A percentile compares a stretch with the other conserved stretches of the same genome.
Evolutionary conservation across 2,329 filamentous ascomycete species (phyloP).

Genomic region (Pochonia chlamydosporia): DNA sequence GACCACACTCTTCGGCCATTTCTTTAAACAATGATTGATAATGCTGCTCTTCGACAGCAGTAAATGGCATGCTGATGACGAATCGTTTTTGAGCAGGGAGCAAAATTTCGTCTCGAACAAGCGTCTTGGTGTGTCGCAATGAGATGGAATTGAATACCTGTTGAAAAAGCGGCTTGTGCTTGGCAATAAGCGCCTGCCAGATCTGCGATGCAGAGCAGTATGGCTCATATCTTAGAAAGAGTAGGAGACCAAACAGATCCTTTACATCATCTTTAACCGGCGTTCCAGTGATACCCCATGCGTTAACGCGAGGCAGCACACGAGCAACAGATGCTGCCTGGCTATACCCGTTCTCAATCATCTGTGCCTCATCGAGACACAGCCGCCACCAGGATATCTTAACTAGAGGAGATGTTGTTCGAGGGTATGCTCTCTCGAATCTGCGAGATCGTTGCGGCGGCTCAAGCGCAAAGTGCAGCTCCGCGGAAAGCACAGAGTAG

Average conservation of each 20-base stretch:
- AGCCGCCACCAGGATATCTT: constrained; percentile 86
- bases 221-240: constrained; percentile 75
- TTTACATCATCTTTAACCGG: constrained; percentile 73
- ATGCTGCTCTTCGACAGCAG: constrained; percentile 83
- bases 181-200: constrained; percentile 62
- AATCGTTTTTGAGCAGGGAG: constrained; percentile 80
- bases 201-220: constrained; percentile 58
- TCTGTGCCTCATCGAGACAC: constrained; percentile 75
- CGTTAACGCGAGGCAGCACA: constrained; percentile 74
- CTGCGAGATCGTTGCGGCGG: constrained; percentile 65
- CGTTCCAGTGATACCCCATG: constrained; percentile 87
- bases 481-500: constrained; percentile 66
- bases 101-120: constrained; percentile 70
- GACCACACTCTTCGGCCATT: constrained; percentile 64
- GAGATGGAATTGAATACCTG: constrained; percentile 66
- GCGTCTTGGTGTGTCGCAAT: constrained; percentile 79
- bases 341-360: constrained; percentile 85
- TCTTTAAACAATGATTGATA: constrained; percentile 71
- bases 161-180: constrained; percentile 59
- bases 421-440: constrained; percentile 58
- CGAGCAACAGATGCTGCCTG: constrained; percentile 76
- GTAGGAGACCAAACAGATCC: constrained; percentile 74
- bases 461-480: constrained; percentile 70
- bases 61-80: constrained; percentile 86
- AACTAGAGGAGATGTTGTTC: constrained; percentile 69